Evolutionary conservation across 495 filamentous ascomycete genomes (phyloP).

Genomic region (Bacidia gigantensis): DNA sequence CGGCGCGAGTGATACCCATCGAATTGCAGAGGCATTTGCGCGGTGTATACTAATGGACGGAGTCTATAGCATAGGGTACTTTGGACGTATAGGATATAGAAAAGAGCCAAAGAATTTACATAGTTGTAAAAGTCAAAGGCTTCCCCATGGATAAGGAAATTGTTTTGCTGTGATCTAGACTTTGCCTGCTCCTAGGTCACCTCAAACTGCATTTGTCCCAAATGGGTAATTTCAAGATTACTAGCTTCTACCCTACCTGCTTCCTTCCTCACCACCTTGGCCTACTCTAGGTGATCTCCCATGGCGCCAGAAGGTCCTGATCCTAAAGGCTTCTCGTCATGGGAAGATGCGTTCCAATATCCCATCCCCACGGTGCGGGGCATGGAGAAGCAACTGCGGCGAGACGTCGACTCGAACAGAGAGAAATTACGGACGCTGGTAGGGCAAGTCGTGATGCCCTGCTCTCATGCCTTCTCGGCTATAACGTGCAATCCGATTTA

Average conservation of each 20-base stretch:
- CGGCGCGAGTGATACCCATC: not conserved
- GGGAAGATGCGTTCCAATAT: conserved; percentile 56
- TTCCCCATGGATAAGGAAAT: no score
- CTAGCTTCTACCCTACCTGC: not conserved
- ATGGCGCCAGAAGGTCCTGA: conserved; percentile 49
- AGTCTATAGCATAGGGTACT: no score
- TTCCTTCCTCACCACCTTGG: not conserved
- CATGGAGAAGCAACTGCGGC: conserved; percentile 49
- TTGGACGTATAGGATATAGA: no score
- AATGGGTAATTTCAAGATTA: not conserved
- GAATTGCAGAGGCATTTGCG: not conserved
- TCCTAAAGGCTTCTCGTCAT: conserved; percentile 43
- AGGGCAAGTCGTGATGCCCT: conserved; percentile 41
- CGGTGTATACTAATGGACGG: not conserved
- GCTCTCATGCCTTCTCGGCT: not conserved
- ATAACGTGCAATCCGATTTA: not conserved
- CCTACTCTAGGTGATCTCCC: not conserved
- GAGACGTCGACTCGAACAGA: conserved; percentile 63
- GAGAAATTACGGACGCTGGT: conserved; percentile 82
- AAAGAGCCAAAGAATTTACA: no score
- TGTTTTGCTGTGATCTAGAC: no score
- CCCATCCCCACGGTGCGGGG: conserved; percentile 48
- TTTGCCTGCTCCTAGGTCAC: not conserved
- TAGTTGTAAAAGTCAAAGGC: no score
- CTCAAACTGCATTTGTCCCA: not conserved